Evolutionary conservation across 2,329 filamentous ascomycete genomes (phyloP), one percentile per base, ranked within the genome.

Genomic region (Epichloe brachyelytri): DNA sequence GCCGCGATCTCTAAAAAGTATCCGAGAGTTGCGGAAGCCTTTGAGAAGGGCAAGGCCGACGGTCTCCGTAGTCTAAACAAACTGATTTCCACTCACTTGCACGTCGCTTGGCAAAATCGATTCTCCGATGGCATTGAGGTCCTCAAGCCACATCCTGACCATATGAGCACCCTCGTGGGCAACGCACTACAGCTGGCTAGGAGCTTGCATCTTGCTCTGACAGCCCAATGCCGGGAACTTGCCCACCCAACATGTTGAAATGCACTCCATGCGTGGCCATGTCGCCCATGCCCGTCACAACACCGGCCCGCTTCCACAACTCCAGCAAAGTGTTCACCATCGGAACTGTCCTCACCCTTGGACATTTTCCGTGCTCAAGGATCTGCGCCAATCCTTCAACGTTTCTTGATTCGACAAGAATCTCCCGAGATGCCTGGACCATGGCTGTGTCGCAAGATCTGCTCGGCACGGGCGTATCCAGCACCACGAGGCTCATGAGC

Each of bases 341-440:
- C 56, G 89, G 85, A 53, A 86, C 83, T 0, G 84, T 97, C 12
- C 91, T 0, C 93, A 98, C 64, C 93, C 93, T 0, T 95, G 89
- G 71, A 96, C 90, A 1, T 74, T 88, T 41, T 78, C 82, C 50
- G 78, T 81, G 12, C 72, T 97, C 17, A 75, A 80, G 53, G 76
- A 80, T 56, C 76, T 80, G 52, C 74, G 78, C 40, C 74, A 80
- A 2, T 69, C 75, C 2, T 71, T 87, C 46, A 83, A 83, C 46
- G 68, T 83, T 1, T 66, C 72, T 7, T 85, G 80, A 78, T 90
- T 54, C 78, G 84, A 44, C 76, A 82, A 52, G 71, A 84, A 50
- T 82, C 85, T 0, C 69, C 33, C 86, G 90, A 26, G 88, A 98
- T 64, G 69, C 77, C 2, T 98, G 90, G 89, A 73, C 96, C 51